Evolutionary conservation across 2,329 filamentous ascomycete species (phyloP), one percentile per base, ranked within the genome.

Genomic region (Zasmidium citrigriseum): DNA sequence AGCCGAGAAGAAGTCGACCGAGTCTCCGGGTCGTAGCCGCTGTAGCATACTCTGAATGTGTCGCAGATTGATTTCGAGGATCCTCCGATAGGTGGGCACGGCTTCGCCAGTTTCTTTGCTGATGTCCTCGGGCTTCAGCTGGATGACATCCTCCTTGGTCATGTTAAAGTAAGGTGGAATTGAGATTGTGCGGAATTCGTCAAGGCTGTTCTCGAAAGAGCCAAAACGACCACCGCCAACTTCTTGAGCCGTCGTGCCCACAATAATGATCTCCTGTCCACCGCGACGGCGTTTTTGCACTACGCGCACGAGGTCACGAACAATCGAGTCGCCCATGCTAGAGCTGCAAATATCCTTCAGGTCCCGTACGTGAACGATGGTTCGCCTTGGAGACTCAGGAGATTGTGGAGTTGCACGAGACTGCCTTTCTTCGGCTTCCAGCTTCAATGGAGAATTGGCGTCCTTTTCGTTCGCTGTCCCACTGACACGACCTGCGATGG

Each of bases 331-430:
- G 11, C 91, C 91, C 58, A 91, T 86, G 4, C 83, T 73, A 0
- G 89, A 87, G 69, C 84, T 83, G 66, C 83, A 85, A 9, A 99
- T 80, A 63, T 96, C 90, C 54, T 89, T 86, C 68, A 91, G 89
- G 71, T 98, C 91, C 70, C 77, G 66, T 91, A 91, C 41, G 96
- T 80, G 58, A 4, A 98, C 87, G 7, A 92, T 81, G 22, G 80
- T 81, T 50, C 80, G 70, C 67, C 70, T 52, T 23, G 34, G 14
- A 20, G 9, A 5, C 9, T 21, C 38, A 12, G 23, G n/a, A 24
- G 21, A 45, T 10, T 9, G 11, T 2, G 41, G 12, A 12, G 10
- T 12, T 54, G 34, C 1, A 25, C 18, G 16, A 23, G 16, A 11
- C 23, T 23, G 38, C 34, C 18, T 41, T 22, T 18, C 49, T 11